phyloP scores from a whole-genome alignment of 306 rosid genomes.

The Cicer cuneatum region DNA sequence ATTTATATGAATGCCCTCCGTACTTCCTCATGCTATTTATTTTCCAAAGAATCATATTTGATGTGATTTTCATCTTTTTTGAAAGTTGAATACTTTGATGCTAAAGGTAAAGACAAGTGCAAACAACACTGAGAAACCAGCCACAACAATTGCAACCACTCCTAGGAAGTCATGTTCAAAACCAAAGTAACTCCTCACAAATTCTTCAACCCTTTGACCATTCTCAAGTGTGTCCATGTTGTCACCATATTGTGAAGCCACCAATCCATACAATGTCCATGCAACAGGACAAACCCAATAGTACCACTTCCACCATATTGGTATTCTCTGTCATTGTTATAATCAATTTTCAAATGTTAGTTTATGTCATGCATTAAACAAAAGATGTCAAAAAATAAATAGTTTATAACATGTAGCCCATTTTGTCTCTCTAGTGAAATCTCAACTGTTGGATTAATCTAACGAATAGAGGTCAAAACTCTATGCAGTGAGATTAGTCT shows the following conservation, averaged over 20 bases:
- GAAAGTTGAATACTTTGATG: slow-evolving; percentile 72
- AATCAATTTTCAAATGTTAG: slow-evolving; percentile 10
- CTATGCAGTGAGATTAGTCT: neutral
- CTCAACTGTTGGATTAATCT: neutral
- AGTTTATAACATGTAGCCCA: neutral
- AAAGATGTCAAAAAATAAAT: neutral
- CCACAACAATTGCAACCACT: slow-evolving; percentile 65
- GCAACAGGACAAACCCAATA: slow-evolving; percentile 82
- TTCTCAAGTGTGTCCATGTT: slow-evolving; percentile 56
- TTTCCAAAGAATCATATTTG: slow-evolving; percentile 9
- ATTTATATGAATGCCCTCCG: slow-evolving; percentile 7
- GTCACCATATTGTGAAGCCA: slow-evolving; percentile 76
- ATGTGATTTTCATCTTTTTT: slow-evolving; percentile 53
- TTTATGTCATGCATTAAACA: slow-evolving; percentile 44
- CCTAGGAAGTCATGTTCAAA: slow-evolving; percentile 62
- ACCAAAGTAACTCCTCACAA: slow-evolving; percentile 68
- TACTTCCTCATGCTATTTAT: neutral
- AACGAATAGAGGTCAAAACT: neutral
- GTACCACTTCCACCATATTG: slow-evolving; percentile 94
- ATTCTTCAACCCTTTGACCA: slow-evolving; percentile 72
- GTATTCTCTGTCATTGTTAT: slow-evolving; percentile 66
- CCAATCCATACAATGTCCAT: slow-evolving; percentile 81
- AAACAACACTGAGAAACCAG: slow-evolving; percentile 67
- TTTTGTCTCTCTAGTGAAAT: neutral
- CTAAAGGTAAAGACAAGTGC: slow-evolving; percentile 69